Conservation (phyloP, 1,139 yeast genomes). For the Debaryomyces sp. region DNA sequence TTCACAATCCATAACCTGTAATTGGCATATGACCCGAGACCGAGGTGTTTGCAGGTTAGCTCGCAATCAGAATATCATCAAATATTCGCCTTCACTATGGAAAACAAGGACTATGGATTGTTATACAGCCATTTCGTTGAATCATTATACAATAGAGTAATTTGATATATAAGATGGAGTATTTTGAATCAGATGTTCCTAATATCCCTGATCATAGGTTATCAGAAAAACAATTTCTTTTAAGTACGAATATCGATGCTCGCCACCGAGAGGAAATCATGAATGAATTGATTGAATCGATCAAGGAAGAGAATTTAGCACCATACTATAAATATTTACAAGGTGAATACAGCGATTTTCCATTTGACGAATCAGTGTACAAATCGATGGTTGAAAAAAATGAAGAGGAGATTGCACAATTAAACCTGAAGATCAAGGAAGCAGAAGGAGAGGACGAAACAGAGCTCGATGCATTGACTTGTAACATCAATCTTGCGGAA, state of each 20-base stretch:
- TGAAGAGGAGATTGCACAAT: slow-evolving; percentile 53
- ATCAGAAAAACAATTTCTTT: slow-evolving; percentile 74
- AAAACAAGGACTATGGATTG: neutral
- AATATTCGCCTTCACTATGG: slow-evolving; percentile 3
- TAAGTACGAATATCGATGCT: slow-evolving; percentile 42
- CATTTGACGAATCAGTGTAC: slow-evolving; percentile 64
- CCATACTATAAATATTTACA: slow-evolving; percentile 81
- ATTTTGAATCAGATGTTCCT: slow-evolving; percentile 50
- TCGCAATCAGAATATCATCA: slow-evolving; percentile 1
- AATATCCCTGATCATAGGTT: slow-evolving; percentile 79
- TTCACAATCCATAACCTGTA: slow-evolving; percentile 4
- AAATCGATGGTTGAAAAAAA: slow-evolving; percentile 55
- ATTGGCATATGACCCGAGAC: neutral
- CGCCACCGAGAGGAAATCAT: slow-evolving; percentile 45
- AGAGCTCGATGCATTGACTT: slow-evolving; percentile 76
- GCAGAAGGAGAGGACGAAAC: slow-evolving; percentile 91
- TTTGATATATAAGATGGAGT: slow-evolving; percentile 25
- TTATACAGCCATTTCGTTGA: neutral
- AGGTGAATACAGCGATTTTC: slow-evolving; percentile 47
- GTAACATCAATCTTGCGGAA: slow-evolving; percentile 82
- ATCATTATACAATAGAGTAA: neutral
- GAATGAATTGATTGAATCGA: slow-evolving; percentile 51
- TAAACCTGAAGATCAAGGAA: slow-evolving; percentile 66
- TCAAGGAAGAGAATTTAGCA: slow-evolving; percentile 67
- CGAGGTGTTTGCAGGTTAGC: slow-evolving; percentile 7